phyloP scores from a whole-genome alignment of 371 early-diverging fungal species.

The Actinomortierella wolfii region DNA sequence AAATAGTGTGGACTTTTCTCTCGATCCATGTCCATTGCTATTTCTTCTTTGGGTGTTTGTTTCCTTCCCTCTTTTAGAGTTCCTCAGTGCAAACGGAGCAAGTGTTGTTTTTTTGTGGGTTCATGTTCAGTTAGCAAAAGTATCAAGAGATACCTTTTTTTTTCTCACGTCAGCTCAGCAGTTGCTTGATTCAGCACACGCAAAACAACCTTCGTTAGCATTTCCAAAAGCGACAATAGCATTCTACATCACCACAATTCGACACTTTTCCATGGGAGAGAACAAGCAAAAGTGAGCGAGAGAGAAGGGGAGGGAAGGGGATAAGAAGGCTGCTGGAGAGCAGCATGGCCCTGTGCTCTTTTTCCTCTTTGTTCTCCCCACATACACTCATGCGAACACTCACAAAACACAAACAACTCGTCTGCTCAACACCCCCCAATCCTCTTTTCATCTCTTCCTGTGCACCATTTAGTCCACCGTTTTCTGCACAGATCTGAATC shows the following conservation, averaged over 20 bases:
- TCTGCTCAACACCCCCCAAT: too few species aligned
- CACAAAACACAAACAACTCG: background rate
- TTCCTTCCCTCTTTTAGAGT: background rate
- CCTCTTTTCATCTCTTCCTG: too few species aligned
- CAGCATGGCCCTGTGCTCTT: background rate
- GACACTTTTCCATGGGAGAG: too few species aligned
- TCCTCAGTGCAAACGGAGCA: background rate
- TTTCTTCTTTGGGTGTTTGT: background rate
- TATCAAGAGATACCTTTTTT: background rate
- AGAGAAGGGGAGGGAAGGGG: background rate
- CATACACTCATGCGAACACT: background rate
- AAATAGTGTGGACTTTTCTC: too few species aligned
- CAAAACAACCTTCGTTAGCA: too few species aligned
- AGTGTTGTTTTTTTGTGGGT: background rate
- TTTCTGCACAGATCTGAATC: too few species aligned
- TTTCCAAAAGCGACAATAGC: too few species aligned
- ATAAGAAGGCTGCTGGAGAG: background rate
- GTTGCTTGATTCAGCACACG: too few species aligned
- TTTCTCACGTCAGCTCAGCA: conserved; percentile 1
- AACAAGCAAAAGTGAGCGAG: background rate
- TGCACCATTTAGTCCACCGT: too few species aligned
- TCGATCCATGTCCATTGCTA: background rate
- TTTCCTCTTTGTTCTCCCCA: background rate
- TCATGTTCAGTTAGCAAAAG: background rate
- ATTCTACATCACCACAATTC: too few species aligned